These are phyloP conservation scores for Clonostachys chloroleuca DNA, from an alignment of 2,329 filamentous ascomycete species.

Conservation along the genomic window DNA sequence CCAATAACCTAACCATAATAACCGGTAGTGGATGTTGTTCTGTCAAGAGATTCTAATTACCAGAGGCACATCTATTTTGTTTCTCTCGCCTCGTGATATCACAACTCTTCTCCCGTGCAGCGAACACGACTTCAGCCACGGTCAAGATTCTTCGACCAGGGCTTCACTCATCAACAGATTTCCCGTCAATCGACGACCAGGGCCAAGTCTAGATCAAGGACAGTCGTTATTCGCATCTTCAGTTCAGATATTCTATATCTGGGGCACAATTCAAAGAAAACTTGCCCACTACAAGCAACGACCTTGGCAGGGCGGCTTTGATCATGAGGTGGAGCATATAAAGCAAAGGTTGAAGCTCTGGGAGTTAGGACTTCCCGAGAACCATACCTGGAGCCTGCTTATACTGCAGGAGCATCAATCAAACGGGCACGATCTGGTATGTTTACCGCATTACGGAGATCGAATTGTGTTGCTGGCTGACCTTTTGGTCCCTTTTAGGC, in stretches of 20 bases:
- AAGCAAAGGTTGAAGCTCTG: conserved; percentile 37
- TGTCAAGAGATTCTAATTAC: conserved; percentile 55
- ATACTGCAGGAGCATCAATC: conserved; percentile 39
- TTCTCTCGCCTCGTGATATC: conserved; percentile 46
- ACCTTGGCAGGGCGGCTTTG: conserved; percentile 36
- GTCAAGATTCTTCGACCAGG: conserved; percentile 38
- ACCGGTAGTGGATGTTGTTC: conserved; percentile 50
- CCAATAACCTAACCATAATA: not conserved
- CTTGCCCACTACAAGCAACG: conserved; percentile 31
- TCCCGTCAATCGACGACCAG: conserved; percentile 39
- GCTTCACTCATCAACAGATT: conserved; percentile 49
- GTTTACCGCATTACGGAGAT: conserved; percentile 5
- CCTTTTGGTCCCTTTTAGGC: conserved; percentile 24
- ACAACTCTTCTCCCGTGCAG: conserved; percentile 48
- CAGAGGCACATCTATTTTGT: conserved; percentile 43
- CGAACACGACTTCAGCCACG: conserved; percentile 45
- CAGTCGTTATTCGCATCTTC: conserved; percentile 51
- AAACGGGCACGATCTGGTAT: conserved; percentile 43
- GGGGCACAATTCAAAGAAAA: conserved; percentile 46
- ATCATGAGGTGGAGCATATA: conserved; percentile 42
- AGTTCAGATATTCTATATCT: conserved; percentile 50
- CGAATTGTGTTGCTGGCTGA: conserved; percentile 2
- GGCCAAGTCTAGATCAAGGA: conserved; percentile 31
- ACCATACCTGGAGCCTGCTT: conserved; percentile 40
- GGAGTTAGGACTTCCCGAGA: conserved; percentile 40